Evolutionary conservation across 202 grass and related monocot genomes (phyloP).

Genomic region (Carex sylvatica): DNA sequence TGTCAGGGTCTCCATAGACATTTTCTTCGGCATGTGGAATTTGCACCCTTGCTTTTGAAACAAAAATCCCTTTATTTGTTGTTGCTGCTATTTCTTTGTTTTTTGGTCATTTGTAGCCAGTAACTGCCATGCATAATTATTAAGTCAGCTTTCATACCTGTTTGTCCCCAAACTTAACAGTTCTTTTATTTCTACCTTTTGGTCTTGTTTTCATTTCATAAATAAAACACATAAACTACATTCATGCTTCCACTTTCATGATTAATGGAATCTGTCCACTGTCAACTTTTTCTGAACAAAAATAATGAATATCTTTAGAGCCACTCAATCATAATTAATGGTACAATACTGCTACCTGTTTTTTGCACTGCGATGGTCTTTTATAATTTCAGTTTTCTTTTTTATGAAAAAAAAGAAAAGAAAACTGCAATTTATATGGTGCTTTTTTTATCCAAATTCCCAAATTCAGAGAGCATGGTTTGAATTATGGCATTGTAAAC

Average conservation of each 20-base stretch:
- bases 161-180: not conserved
- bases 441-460: not conserved
- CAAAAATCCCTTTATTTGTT: not conserved
- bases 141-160: not conserved
- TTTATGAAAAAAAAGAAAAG: not conserved
- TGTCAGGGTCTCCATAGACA: not conserved
- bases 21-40: not conserved
- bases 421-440: not conserved
- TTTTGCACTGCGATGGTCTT: not conserved
- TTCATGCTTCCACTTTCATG: not conserved
- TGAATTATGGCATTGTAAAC: not conserved
- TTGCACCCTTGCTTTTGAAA: not conserved
- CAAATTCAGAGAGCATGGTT: not conserved
- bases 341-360: too few relatives aligned
- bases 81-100: not conserved
- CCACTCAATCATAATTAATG: not conserved
- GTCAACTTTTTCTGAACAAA: not conserved
- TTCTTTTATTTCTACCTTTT: not conserved
- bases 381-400: not conserved
- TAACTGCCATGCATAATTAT: not conserved
- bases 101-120: not conserved
- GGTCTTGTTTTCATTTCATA: constrained; percentile 7
- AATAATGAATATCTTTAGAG: not conserved
- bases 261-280: not conserved
- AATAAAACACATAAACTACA: not conserved